A percentile compares a stretch with the other conserved stretches of the same genome.
These are phyloP conservation scores for Pholiota conissans DNA, from an alignment of 768 basidiomycete genomes.

Conservation along the genomic window DNA sequence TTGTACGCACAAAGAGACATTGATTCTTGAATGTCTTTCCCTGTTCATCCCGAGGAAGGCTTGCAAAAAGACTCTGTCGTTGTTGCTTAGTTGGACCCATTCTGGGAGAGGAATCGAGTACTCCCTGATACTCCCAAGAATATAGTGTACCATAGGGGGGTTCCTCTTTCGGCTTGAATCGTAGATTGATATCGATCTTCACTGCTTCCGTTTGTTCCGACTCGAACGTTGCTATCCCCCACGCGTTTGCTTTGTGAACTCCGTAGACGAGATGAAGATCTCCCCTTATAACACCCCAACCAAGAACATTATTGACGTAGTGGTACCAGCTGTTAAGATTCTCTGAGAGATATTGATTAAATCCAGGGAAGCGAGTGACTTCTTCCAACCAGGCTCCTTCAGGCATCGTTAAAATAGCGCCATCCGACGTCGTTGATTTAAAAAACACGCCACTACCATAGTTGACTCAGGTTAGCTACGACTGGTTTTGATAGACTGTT, in stretches of 20 bases:
- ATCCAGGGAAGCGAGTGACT: neutral
- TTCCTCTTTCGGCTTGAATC: neutral
- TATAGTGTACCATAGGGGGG: neutral
- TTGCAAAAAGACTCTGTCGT: neutral
- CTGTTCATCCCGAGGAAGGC: neutral
- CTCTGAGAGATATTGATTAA: slow-evolving; percentile 3
- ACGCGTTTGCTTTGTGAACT: slow-evolving; percentile 8
- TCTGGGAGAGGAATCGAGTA: neutral
- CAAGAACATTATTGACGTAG: slow-evolving; percentile 6
- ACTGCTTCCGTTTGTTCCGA: neutral
- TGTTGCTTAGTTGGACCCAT: neutral
- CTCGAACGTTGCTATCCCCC: slow-evolving; percentile 14
- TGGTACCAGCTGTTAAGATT: slow-evolving; percentile 13
- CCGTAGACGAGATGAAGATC: slow-evolving; percentile 12
- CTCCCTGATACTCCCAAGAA: neutral
- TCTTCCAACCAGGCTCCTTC: slow-evolving; percentile 6
- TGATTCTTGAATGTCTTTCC: neutral
- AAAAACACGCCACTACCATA: too few species aligned
- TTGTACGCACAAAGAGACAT: neutral
- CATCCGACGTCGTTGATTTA: slow-evolving; percentile 5
- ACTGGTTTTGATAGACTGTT: too few species aligned
- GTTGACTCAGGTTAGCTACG: too few species aligned
- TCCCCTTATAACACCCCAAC: slow-evolving; percentile 9
- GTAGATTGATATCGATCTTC: neutral
- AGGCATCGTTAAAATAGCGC: slow-evolving; percentile 15